Conservation (phyloP, 495 filamentous ascomycete species). For the Friedmanniomyces simplex region DNA sequence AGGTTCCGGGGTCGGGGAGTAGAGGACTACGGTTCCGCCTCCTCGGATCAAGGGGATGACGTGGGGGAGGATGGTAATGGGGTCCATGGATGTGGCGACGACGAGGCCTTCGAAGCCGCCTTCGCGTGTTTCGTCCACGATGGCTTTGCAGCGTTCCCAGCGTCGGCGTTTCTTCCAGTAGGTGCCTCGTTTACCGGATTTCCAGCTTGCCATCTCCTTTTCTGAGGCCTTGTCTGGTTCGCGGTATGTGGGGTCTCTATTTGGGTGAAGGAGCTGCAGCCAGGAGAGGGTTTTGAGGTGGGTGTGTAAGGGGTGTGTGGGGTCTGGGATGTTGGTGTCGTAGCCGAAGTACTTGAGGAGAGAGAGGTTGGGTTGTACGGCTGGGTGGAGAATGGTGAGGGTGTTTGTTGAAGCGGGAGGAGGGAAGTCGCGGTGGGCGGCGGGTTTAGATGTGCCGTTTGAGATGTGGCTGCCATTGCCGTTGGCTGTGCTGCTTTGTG, state of each 20-base stretch:
- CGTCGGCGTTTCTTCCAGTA: slow-evolving; percentile 80
- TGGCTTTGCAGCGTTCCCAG: slow-evolving; percentile 54
- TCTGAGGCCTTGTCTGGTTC: slow-evolving; percentile 45
- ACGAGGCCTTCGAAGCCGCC: slow-evolving; percentile 79
- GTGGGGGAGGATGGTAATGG: slow-evolving; percentile 60
- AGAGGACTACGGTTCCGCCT: slow-evolving; percentile 75
- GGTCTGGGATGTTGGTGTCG: slow-evolving; percentile 54
- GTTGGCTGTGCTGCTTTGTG: not conserved
- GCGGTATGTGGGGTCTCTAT: slow-evolving; percentile 57
- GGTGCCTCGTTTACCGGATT: slow-evolving; percentile 63
- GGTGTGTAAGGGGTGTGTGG: slow-evolving; percentile 65
- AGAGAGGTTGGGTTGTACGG: slow-evolving; percentile 78
- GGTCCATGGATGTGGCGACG: slow-evolving; percentile 69
- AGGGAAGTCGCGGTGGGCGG: slow-evolving; percentile 25
- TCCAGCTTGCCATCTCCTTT: slow-evolving; percentile 50
- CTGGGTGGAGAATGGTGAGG: slow-evolving; percentile 77
- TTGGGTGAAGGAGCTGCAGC: slow-evolving; percentile 75
- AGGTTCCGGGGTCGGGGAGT: slow-evolving; percentile 66
- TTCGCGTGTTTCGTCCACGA: slow-evolving; percentile 60
- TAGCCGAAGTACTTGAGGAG: slow-evolving; percentile 80
- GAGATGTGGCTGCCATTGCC: not conserved
- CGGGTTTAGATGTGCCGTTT: slow-evolving; percentile 4
- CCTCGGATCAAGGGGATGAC: slow-evolving; percentile 70
- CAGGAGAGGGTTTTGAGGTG: slow-evolving; percentile 78
- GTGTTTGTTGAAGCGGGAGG: slow-evolving; percentile 61